Evolutionary conservation across 1,139 yeast genomes (phyloP).

Genomic region (Lodderomyces parapsilosis): DNA sequence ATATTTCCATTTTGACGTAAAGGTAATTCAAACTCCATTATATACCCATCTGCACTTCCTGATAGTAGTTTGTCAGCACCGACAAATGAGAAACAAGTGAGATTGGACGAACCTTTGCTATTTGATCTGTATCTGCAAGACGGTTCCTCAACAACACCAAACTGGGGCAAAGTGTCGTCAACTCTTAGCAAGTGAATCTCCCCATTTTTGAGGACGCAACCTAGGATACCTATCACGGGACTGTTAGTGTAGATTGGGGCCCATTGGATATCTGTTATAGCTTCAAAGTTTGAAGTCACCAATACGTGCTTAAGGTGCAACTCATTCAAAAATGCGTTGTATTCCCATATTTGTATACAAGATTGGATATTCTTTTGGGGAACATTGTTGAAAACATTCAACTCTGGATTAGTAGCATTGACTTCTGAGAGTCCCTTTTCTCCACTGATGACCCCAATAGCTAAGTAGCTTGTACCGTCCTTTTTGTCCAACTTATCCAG

Average conservation of each 20-base stretch:
- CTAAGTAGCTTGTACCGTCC: constrained; percentile 37
- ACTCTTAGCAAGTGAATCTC: constrained; percentile 53
- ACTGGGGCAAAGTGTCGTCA: constrained; percentile 14
- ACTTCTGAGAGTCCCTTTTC: constrained; percentile 25
- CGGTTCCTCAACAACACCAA: constrained; percentile 25
- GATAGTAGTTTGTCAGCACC: constrained; percentile 50
- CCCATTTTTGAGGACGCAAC: constrained; percentile 66
- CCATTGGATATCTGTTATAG: constrained; percentile 55
- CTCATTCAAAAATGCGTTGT: constrained; percentile 27
- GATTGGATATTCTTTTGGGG: constrained; percentile 23
- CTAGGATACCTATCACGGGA: constrained; percentile 43
- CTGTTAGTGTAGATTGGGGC: constrained; percentile 28
- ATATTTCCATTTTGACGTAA: constrained; percentile 13
- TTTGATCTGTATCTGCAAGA: constrained; percentile 25
- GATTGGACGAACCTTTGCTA: constrained; percentile 21
- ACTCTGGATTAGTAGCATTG: constrained; percentile 27
- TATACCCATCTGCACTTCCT: constrained; percentile 65
- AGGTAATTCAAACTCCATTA: constrained; percentile 59
- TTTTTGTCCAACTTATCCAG: constrained; percentile 17
- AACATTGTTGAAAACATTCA: constrained; percentile 28
- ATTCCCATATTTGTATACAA: constrained; percentile 49
- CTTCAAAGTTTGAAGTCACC: constrained; percentile 50
- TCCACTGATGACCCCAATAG: constrained; percentile 45
- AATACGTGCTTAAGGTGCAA: constrained; percentile 30
- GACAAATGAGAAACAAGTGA: constrained; percentile 54